A percentile compares a stretch with the other conserved stretches of the same genome.
Evolutionary conservation across 768 basidiomycete genomes (phyloP).

Genomic region (Hortiboletus campestris): DNA sequence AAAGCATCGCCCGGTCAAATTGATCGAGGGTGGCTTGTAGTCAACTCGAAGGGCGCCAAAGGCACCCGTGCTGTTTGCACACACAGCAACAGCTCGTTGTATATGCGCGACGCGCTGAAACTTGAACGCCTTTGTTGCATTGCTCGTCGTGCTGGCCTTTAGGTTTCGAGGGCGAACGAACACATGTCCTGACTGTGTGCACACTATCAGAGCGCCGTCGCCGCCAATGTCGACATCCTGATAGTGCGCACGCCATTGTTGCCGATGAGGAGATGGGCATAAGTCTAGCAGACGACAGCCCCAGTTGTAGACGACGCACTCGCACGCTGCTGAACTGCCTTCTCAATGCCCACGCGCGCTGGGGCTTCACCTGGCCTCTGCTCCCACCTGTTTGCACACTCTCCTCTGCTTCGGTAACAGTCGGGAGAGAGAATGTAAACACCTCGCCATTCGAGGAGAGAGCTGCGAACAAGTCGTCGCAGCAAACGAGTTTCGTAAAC

Average conservation of each 20-base stretch:
- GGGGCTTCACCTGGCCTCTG: constrained; percentile 57
- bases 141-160: constrained; percentile 24
- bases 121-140: constrained; percentile 55
- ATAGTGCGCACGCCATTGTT: not conserved
- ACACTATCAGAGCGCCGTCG: constrained; percentile 87
- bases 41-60: constrained; percentile 84
- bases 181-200: constrained; percentile 93
- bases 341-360: constrained; percentile 86
- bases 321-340: constrained; percentile 84
- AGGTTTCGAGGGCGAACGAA: constrained; percentile 71
- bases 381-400: constrained; percentile 16
- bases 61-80: constrained; percentile 82
- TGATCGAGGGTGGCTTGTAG: constrained; percentile 55
- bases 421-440: constrained; percentile 67
- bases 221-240: constrained; percentile 87
- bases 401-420: constrained; percentile 32
- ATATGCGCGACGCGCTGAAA: constrained; percentile 78
- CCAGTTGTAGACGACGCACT: constrained; percentile 37
- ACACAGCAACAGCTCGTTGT: constrained; percentile 84
- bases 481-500: constrained; percentile 77
- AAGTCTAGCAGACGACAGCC: not conserved
- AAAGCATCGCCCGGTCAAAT: constrained; percentile 52
- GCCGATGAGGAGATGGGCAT: not conserved
- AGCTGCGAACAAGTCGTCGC: constrained; percentile 80
- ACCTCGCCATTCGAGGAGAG: constrained; percentile 87